A percentile compares a stretch with the other conserved stretches of the same genome.
Evolutionary conservation across 2,329 filamentous ascomycete species (phyloP).

Genomic region (Colletotrichum simmondsii): DNA sequence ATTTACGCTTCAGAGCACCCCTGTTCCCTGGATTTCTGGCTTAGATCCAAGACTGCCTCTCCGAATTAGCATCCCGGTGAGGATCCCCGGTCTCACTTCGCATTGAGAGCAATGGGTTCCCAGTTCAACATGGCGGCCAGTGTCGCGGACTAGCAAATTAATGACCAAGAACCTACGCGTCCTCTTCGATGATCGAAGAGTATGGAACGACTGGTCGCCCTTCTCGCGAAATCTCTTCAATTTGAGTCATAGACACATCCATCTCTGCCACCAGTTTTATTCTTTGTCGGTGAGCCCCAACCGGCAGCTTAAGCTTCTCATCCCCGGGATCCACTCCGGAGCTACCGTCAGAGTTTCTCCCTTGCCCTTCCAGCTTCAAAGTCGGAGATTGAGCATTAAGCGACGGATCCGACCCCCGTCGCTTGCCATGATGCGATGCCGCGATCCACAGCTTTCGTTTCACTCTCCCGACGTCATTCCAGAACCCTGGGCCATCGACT

Average conservation of each 20-base stretch:
- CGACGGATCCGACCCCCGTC: slow-evolving; percentile 31
- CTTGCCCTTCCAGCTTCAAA: slow-evolving; percentile 27
- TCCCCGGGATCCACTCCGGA: slow-evolving; percentile 33
- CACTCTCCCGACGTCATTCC: slow-evolving; percentile 32
- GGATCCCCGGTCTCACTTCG: slow-evolving; percentile 34
- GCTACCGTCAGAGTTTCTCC: slow-evolving; percentile 18
- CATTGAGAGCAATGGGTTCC: slow-evolving; percentile 30
- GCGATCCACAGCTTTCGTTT: slow-evolving; percentile 33
- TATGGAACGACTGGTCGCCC: background rate
- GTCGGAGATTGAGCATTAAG: slow-evolving; percentile 34
- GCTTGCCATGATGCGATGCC: slow-evolving; percentile 28
- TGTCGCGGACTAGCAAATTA: slow-evolving; percentile 10
- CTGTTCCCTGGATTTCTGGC: slow-evolving; percentile 27
- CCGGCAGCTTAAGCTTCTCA: slow-evolving; percentile 25
- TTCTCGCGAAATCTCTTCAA: slow-evolving; percentile 10
- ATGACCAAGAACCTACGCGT: slow-evolving; percentile 6
- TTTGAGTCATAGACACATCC: slow-evolving; percentile 5
- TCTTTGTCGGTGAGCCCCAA: slow-evolving; percentile 33
- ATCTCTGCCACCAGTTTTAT: background rate
- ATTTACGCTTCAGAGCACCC: slow-evolving; percentile 23
- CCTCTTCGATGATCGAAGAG: slow-evolving; percentile 16
- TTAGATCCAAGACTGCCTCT: slow-evolving; percentile 28
- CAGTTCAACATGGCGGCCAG: slow-evolving; percentile 11
- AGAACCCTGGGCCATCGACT: slow-evolving; percentile 21
- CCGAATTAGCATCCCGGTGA: slow-evolving; percentile 33